These are phyloP conservation scores for Pythium dissimile DNA, from an alignment of 352 stramenopile genomes.

Conservation along the genomic window DNA sequence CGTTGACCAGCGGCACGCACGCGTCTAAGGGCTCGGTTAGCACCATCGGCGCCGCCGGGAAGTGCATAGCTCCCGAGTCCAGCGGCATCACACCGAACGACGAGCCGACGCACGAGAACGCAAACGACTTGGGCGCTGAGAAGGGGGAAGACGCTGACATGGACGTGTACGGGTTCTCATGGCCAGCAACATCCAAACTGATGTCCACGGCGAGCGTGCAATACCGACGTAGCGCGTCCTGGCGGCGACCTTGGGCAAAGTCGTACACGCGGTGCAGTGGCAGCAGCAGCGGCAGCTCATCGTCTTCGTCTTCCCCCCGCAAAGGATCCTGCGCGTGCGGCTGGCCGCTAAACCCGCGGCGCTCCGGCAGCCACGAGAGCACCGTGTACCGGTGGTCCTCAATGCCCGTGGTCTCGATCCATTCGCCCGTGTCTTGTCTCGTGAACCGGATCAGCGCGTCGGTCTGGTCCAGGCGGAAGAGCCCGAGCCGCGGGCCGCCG, in stretches of 20 bases:
- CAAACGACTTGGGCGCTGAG: neutral
- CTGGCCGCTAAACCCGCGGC: slow-evolving; percentile 8
- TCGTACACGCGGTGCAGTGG: slow-evolving; percentile 44
- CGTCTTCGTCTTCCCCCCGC: slow-evolving; percentile 18
- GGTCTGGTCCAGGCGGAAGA: slow-evolving; percentile 66
- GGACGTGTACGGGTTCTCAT: slow-evolving; percentile 18
- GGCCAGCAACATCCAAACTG: neutral
- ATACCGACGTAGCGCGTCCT: slow-evolving; percentile 28
- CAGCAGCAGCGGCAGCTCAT: slow-evolving; percentile 34
- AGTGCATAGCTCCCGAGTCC: slow-evolving; percentile 18
- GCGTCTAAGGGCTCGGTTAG: slow-evolving; percentile 52
- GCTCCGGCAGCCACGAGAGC: slow-evolving; percentile 24
- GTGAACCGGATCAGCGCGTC: slow-evolving; percentile 54
- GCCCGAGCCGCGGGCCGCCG: slow-evolving; percentile 49
- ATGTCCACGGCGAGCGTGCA: slow-evolving; percentile 37
- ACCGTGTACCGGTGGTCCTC: slow-evolving; percentile 29
- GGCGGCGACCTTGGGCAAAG: slow-evolving; percentile 6
- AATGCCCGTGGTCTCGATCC: slow-evolving; percentile 57
- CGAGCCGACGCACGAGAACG: slow-evolving; percentile 58
- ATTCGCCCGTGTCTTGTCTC: slow-evolving; percentile 61
- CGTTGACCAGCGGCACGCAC: slow-evolving; percentile 36
- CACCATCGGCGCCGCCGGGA: slow-evolving; percentile 30
- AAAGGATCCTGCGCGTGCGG: no score
- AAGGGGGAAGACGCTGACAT: neutral
- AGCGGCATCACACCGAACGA: slow-evolving; percentile 52